Evolutionary conservation across 768 basidiomycete genomes (phyloP), one percentile per base, ranked within the genome.

Genomic region (Leucocoprinus leucothites): DNA sequence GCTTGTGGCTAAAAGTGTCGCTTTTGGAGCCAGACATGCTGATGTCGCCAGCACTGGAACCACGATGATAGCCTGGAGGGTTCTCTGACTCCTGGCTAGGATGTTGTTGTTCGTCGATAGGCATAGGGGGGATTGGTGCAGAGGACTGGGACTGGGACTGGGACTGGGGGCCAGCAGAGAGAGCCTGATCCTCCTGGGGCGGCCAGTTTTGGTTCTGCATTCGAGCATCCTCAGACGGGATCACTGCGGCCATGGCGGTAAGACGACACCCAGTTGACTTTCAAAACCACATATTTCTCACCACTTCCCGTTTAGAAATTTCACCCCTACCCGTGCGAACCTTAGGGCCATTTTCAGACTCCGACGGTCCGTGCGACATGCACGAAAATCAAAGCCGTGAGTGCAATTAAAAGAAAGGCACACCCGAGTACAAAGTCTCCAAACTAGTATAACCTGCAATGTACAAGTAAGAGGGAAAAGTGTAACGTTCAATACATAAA

Each of bases 1-100:
- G 85, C 79, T 86, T 89, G 76, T 89, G 87, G 53, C 85, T 84
- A 65, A 73, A 77, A 66, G 73, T 65, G 56, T 81, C 80, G 62
- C 72, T 69, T 66, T 76, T 76, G 59, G 67, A 70, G 53, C 69
- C 71, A 69, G 73, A 70, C 61, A 65, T 66, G 59, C 66, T 72
- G 40, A 64, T 69, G 48, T 73, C 75, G 67, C 73, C 74, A 61
- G 74, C 74, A 64, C 77, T 80, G 68, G 78, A 76, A 61, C 75
- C 74, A 60, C 76, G 78, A 63, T 73, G 65, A 63, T 78, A 81
- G 65, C 83, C 82, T 63, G 70, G 69, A 65, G 38, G 38, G 38
- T 77, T 80, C 66, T 77, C 76, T 48, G 73, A 63, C 59, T 77
- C 76, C 68, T 79, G 77, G 57, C 71, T 76, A 67, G 68, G 60